Base-by-base conservation (phyloP, 2,329 filamentous ascomycete species). In the Epichloe hybrida region DNA sequence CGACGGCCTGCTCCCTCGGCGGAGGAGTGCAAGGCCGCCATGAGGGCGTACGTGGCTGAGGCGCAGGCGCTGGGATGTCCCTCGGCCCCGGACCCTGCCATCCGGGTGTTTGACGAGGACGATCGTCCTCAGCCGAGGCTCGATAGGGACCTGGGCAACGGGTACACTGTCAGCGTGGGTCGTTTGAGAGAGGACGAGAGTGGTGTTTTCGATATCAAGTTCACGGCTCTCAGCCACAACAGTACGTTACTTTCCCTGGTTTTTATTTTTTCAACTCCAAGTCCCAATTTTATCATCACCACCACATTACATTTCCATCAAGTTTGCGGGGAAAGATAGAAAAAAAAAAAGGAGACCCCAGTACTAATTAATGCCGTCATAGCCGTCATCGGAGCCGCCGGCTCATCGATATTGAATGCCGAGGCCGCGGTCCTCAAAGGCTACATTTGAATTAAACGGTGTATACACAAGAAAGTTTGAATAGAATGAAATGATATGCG, bases 301-400 rank as follows among this genome's bases (percentile, higher is more conserved):
- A 2, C 27, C 11, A 15, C 2, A 31, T 3, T 23, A 13, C 36
- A 20, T 17, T 31, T 8, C 27, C 11, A 39, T 31, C 34, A n/a
- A 8, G 5, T 38, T 5, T 15, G 15, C 12, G 12, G 6, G 15
- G 4, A 13, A 20, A 36, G 11, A 20, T 21, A 46, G 20, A 34
- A 13, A 27, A 27, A 27, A 27, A 7, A 27, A 21, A 6, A 12
- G 0, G 3, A 1, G 7, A 8, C 7, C 15, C 34, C 34, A 38
- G 34, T 34, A 31, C 37, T 50, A 46, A 50, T 39, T 8, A n/a
- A 11, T 9, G 13, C 12, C 12, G 3, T 42, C 9, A 12, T 15
- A 81, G 83, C 91, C 54, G 86, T 98, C 51, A 91, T 98, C 65
- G 91, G 91, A 57, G 93, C 93, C 35, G 90, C 91, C n/a, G 93